Percentiles rank a stretch among this genome's conserved stretches.
Evolutionary conservation across 352 stramenopile species (phyloP).

Genomic region (Aphanomyces euteiches): DNA sequence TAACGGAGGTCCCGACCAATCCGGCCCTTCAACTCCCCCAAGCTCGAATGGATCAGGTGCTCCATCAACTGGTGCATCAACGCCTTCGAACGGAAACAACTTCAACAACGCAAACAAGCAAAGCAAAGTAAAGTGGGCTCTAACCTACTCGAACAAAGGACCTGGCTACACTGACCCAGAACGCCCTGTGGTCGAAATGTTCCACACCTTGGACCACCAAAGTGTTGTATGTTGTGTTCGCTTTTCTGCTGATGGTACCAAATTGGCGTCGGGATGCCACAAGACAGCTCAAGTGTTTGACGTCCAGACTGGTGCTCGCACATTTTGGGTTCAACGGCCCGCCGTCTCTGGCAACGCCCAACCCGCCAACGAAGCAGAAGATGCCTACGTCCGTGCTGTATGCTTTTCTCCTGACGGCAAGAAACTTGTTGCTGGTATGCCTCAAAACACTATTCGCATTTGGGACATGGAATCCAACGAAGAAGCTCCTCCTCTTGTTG

Average conservation of each 20-base stretch:
- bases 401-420: slow-evolving; percentile 82
- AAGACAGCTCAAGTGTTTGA: slow-evolving; percentile 86
- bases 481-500: slow-evolving; percentile 72
- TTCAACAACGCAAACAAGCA: slow-evolving; percentile 57
- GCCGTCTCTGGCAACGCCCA: slow-evolving; percentile 36
- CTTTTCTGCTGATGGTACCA: slow-evolving; percentile 77
- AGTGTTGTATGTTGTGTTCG: slow-evolving; percentile 85
- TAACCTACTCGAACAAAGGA: slow-evolving; percentile 69
- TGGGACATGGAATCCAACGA: slow-evolving; percentile 86
- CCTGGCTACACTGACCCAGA: slow-evolving; percentile 66
- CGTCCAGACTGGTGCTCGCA: slow-evolving; percentile 77
- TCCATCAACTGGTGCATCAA: slow-evolving; percentile 34
- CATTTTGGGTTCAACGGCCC: slow-evolving; percentile 71
- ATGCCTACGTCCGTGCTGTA: slow-evolving; percentile 78
- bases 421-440: slow-evolving; percentile 84
- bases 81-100: slow-evolving; percentile 64
- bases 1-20: not conserved
- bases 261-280: slow-evolving; percentile 83
- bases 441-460: slow-evolving; percentile 82
- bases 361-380: slow-evolving; percentile 62
- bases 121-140: slow-evolving; percentile 82
- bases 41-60: slow-evolving; percentile 9
- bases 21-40: slow-evolving; percentile 3
- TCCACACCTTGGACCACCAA: slow-evolving; percentile 86
- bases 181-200: slow-evolving; percentile 75